A percentile compares a stretch with the other conserved stretches of the same genome.
These are phyloP conservation scores for Aplosporella prunicola DNA, from an alignment of 2,329 filamentous ascomycete species.

Conservation along the genomic window DNA sequence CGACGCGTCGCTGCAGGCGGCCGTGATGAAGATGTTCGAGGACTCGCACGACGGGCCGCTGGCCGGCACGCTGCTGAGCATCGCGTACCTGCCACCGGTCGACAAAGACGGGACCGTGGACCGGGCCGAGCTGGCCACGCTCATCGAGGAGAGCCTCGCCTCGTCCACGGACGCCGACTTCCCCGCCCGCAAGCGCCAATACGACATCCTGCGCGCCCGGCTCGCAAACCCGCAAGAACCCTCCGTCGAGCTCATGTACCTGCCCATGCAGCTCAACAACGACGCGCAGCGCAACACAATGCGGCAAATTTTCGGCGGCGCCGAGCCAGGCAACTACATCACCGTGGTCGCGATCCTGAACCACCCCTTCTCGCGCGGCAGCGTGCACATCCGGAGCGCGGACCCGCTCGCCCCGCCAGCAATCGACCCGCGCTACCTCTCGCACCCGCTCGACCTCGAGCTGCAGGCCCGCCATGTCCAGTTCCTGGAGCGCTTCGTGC, in stretches of 20 bases:
- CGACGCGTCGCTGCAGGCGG: constrained; percentile 16
- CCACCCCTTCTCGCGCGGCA: constrained; percentile 23
- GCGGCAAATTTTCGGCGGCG: no score
- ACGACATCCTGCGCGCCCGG: constrained; percentile 6
- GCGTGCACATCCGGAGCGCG: constrained; percentile 16
- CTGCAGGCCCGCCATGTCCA: constrained; percentile 14
- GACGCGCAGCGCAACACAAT: constrained; percentile 9
- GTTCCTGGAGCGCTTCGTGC: constrained; percentile 12
- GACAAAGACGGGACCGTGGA: constrained; percentile 13
- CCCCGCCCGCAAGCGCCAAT: constrained; percentile 2
- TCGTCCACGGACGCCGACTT: not conserved
- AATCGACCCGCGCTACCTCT: constrained; percentile 23
- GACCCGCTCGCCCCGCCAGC: constrained; percentile 14
- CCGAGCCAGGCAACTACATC: no score
- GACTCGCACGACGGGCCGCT: constrained; percentile 16
- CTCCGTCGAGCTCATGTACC: constrained; percentile 3
- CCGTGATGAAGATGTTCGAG: constrained; percentile 16
- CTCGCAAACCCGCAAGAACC: constrained; percentile 3
- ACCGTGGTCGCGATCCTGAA: constrained; percentile 27
- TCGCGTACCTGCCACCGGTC: constrained; percentile 19
- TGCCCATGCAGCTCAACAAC: constrained; percentile 11
- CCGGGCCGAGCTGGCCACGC: not conserved
- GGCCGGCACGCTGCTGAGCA: constrained; percentile 15
- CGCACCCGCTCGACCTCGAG: constrained; percentile 20
- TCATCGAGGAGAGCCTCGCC: not conserved